These are phyloP conservation scores for Oryza australiensis DNA, from an alignment of 176 grass and related monocot genomes.

Conservation along the genomic window DNA sequence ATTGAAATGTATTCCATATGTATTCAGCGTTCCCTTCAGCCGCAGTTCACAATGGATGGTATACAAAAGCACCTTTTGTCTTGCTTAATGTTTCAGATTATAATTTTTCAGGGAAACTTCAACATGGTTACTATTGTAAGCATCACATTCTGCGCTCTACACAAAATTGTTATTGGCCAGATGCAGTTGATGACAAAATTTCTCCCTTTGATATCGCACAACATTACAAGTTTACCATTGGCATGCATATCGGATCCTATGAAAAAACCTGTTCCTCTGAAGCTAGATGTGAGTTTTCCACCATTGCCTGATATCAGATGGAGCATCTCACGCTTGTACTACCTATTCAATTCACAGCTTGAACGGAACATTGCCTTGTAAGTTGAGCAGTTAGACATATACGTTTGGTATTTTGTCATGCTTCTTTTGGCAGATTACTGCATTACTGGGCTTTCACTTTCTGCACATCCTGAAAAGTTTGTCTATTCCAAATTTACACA, in stretches of 20 bases:
- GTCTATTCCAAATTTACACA: background rate
- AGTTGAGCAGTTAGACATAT: slow-evolving; percentile 41
- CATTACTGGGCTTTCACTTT: slow-evolving; percentile 29
- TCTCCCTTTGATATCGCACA: slow-evolving; percentile 34
- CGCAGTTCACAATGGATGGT: slow-evolving; percentile 15
- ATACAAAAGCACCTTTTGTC: slow-evolving; percentile 23
- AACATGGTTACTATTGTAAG: slow-evolving; percentile 44
- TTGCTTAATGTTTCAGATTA: slow-evolving; percentile 36
- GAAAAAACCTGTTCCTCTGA: slow-evolving; percentile 69
- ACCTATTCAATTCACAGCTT: slow-evolving; percentile 93
- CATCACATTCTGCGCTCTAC: slow-evolving; percentile 57
- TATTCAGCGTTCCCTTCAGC: background rate
- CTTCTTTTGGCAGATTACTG: slow-evolving; percentile 26
- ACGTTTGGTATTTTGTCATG: slow-evolving; percentile 24
- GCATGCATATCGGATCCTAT: slow-evolving; percentile 81
- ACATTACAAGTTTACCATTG: slow-evolving; percentile 63
- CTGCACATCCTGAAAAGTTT: background rate
- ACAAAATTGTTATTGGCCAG: slow-evolving; percentile 42
- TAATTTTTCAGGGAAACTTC: slow-evolving; percentile 61
- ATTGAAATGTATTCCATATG: background rate
- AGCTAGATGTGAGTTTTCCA: slow-evolving; percentile 77
- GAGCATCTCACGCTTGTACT: slow-evolving; percentile 87
- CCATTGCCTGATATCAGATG: slow-evolving; percentile 76
- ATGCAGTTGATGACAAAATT: slow-evolving; percentile 52
- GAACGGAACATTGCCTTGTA: slow-evolving; percentile 96